Evolutionary conservation across 306 rosid genomes (phyloP).

Genomic region (Lotus japonicus): DNA sequence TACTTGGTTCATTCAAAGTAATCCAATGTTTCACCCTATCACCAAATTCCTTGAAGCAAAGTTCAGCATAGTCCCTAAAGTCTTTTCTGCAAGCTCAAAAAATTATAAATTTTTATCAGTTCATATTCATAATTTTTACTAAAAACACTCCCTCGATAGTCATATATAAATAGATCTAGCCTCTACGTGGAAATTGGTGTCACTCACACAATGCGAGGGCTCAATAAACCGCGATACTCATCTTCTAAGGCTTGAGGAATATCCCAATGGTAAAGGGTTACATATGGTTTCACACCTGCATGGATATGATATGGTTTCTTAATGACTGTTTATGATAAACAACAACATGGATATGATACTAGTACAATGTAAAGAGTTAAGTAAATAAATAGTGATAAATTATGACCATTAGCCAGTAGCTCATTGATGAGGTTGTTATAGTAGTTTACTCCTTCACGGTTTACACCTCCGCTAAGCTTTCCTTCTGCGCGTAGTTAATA

Average conservation of each 20-base stretch:
- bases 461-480: constrained; percentile 52
- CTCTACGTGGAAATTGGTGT: not conserved
- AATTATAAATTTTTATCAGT: not conserved
- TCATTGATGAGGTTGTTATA: constrained; percentile 55
- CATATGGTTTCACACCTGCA: constrained; percentile 30
- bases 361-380: not conserved
- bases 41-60: constrained; percentile 62
- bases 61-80: constrained; percentile 47
- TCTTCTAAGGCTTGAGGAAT: constrained; percentile 39
- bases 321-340: not conserved
- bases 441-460: constrained; percentile 42
- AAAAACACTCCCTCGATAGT: not conserved
- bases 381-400: not conserved
- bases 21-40: constrained; percentile 67
- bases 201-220: constrained; percentile 45
- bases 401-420: constrained; percentile 45
- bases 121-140: not conserved
- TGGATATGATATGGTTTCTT: too few species aligned
- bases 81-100: constrained; percentile 31
- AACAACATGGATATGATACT: not conserved
- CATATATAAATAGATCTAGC: not conserved
- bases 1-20: constrained; percentile 60
- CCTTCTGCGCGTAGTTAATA: constrained; percentile 36
- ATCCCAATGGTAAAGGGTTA: constrained; percentile 36
- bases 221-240: constrained; percentile 48